Base-by-base conservation (phyloP, 352 stramenopile species). In the Pythium grandisporangium region DNA sequence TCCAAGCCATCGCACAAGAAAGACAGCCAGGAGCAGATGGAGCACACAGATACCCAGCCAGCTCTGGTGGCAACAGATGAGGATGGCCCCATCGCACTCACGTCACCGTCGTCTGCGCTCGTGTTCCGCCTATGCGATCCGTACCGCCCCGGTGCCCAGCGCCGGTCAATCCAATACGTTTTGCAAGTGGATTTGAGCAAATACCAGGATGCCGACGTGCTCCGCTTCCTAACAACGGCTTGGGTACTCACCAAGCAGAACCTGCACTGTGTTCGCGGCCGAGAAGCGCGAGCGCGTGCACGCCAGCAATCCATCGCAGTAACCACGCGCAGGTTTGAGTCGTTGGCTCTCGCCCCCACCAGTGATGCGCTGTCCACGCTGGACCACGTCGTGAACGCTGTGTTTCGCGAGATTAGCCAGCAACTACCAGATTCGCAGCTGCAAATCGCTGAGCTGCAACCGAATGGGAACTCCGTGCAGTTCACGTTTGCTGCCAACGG, bases 381-480 rank as follows among this genome's bases (percentile, higher is more conserved):
- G 1, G 37, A 63, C 13, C 60, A 73, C 6, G 57, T 87, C 14
- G 54, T 82, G 3, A 4, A 27, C 0, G 25, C 46, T 2, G 45
- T 84, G 1, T 78, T 83, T 17, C 21, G 48, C 1, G 75, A 85
- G 32, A 74, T 88, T 12, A 37, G 37, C 1, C 36, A 45, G 3
- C 74, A 60, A 39, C 51, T 88, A 6, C 74, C 74, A 1, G 72
- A 75, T n/a, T 63, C 65, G 0, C 51, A 75, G 10, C 34, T 70
- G 6, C 70, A 84, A 39, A 53, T 91, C 13, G 57, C 68, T 0
- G 78, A 88, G 27, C 46, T 88, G 3, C 63, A 79, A 33, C 25
- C 49, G 1, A 61, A 66, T 24, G 73, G 65, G 3, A n/a, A 42
- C 0, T 52, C 78, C 8, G 42, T 88, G 7, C 45, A 43, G 20